phyloP scores from a whole-genome alignment of 768 basidiomycete species.

The Leccinum truebloodii region DNA sequence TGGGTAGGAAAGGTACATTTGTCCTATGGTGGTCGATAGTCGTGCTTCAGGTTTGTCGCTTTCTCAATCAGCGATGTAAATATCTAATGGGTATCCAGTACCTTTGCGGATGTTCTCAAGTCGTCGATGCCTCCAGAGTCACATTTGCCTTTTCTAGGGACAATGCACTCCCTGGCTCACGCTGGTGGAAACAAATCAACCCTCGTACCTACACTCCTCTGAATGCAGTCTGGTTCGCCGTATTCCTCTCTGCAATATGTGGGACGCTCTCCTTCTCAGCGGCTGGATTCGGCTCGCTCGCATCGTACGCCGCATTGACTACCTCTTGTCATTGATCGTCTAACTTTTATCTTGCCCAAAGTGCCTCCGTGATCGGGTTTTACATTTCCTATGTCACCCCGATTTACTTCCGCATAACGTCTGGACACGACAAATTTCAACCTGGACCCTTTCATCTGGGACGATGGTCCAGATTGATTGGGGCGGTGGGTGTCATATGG shows the following conservation, averaged over 20 bases:
- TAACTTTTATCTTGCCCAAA: neutral
- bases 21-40: slow-evolving; percentile 46
- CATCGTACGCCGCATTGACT: slow-evolving; percentile 32
- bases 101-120: slow-evolving; percentile 46
- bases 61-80: neutral
- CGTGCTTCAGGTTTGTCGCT: slow-evolving; percentile 41
- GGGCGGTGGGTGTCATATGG: slow-evolving; percentile 32
- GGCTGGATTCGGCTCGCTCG: slow-evolving; percentile 36
- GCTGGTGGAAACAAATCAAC: slow-evolving; percentile 38
- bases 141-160: slow-evolving; percentile 46
- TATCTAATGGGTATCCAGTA: slow-evolving; percentile 27
- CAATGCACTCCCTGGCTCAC: slow-evolving; percentile 39
- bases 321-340: neutral
- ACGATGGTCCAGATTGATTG: slow-evolving; percentile 32
- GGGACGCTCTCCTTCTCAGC: slow-evolving; percentile 35
- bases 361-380: slow-evolving; percentile 36
- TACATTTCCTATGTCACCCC: slow-evolving; percentile 42
- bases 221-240: slow-evolving; percentile 41
- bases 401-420: slow-evolving; percentile 38
- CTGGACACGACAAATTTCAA: slow-evolving; percentile 32
- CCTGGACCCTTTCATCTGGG: slow-evolving; percentile 37
- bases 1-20: slow-evolving; percentile 44
- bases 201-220: slow-evolving; percentile 35
- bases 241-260: slow-evolving; percentile 31
- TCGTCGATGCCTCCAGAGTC: slow-evolving; percentile 49